Conservation (phyloP, 176 grass and related monocot species). For the Aegilops tauschii region DNA sequence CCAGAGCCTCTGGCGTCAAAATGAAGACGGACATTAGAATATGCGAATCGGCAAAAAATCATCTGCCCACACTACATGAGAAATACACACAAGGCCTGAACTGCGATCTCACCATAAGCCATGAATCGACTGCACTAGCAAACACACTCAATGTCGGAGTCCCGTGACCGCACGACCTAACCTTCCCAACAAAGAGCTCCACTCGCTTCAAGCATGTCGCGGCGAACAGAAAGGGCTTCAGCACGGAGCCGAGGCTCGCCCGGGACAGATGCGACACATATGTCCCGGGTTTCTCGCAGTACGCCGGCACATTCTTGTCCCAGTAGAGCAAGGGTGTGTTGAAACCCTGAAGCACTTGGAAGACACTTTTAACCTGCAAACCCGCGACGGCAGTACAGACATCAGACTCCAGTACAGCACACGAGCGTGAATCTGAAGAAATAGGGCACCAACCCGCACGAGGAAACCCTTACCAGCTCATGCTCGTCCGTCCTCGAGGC, state of each 20-base stretch:
- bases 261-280: slow-evolving; percentile 60
- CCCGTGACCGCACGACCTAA: slow-evolving; percentile 7
- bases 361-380: slow-evolving; percentile 59
- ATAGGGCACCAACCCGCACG: not conserved
- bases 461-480: slow-evolving; percentile 53
- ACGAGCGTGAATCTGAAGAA: slow-evolving; percentile 8
- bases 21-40: slow-evolving; percentile 1
- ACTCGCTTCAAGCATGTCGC: slow-evolving; percentile 79
- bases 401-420: not conserved
- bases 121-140: slow-evolving; percentile 66
- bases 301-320: slow-evolving; percentile 41
- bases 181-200: slow-evolving; percentile 63
- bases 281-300: slow-evolving; percentile 49
- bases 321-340: slow-evolving; percentile 57
- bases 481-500: slow-evolving; percentile 56
- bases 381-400: too few relatives aligned
- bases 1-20: slow-evolving; percentile 61
- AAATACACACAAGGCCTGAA: not conserved
- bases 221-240: slow-evolving; percentile 64
- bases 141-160: slow-evolving; percentile 67
- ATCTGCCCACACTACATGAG: not conserved
- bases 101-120: slow-evolving; percentile 62
- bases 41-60: not conserved
- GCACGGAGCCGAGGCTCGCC: slow-evolving; percentile 45
- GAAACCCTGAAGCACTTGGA: slow-evolving; percentile 80